phyloP scores from a whole-genome alignment of 495 filamentous ascomycete genomes.

The Aspergillus indologenus region DNA sequence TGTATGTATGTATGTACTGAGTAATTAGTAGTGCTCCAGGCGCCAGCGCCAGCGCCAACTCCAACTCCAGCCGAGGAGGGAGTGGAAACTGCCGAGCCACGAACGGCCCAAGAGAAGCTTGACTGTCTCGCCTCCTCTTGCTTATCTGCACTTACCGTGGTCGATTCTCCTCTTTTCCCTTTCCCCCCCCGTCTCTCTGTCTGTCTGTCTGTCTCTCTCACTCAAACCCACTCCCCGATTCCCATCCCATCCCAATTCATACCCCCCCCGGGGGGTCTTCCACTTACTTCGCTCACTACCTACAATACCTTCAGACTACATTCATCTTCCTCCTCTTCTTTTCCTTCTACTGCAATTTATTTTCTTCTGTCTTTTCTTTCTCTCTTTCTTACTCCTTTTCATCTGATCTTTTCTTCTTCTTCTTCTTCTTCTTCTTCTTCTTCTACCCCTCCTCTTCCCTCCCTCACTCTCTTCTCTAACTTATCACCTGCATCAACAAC shows the following conservation, averaged over 20 bases:
- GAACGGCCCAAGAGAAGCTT: slow-evolving; percentile 39
- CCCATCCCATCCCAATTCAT: not conserved
- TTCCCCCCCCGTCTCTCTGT: slow-evolving; percentile 4
- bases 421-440: slow-evolving; percentile 5
- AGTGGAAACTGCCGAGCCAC: slow-evolving; percentile 23
- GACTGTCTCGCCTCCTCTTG: slow-evolving; percentile 32
- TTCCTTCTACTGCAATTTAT: too few relatives aligned
- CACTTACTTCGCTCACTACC: too few relatives aligned
- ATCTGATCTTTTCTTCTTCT: not conserved
- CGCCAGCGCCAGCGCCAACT: too few relatives aligned
- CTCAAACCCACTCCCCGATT: not conserved
- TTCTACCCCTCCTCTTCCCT: not conserved
- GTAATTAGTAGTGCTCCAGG: too few relatives aligned
- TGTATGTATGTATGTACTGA: too few relatives aligned
- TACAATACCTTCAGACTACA: too few relatives aligned
- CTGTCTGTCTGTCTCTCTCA: not conserved
- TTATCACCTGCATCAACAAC: not conserved
- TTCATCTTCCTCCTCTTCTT: too few relatives aligned
- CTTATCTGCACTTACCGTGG: slow-evolving; percentile 28
- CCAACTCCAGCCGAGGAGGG: too few relatives aligned
- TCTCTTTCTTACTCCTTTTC: not conserved
- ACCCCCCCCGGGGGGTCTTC: too few relatives aligned
- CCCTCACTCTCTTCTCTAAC: not conserved
- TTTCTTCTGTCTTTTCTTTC: not conserved
- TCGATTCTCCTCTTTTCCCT: slow-evolving; percentile 7